Base-by-base conservation (phyloP, 305 asterid genomes). In the Rubia peregrina region DNA sequence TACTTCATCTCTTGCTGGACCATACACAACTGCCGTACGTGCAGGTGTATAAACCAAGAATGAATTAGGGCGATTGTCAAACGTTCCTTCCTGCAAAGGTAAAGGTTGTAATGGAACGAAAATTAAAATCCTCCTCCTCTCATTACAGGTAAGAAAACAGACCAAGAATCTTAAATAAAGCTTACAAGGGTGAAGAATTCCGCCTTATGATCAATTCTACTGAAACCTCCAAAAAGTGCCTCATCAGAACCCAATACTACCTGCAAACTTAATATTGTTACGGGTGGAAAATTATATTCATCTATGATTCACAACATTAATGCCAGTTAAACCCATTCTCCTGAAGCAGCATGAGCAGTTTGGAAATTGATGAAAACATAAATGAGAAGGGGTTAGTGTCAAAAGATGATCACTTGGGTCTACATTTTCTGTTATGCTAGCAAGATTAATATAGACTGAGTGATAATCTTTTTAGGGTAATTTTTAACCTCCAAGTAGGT, bases 1-100 rank as follows among this genome's bases (percentile, higher is more conserved):
- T 19, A 43, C 75, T 72, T 68, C 75, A 69, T 82, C 85, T 67
- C 81, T 77, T 67, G 75, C 80, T 73, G 79, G 81, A 12, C 91
- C 93, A 75, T 89, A 94, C 48, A 91, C 96, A 63, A 86, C 96
- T 61, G 91, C 97, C 4, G 98, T 94, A 75, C 98, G 90, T 63
- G 86, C 84, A 60, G 98, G 98, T 67, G 97, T 88, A 53, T 94
- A 94, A 46, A 91, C 79, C 83, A 81, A 57, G 61, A 94, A 85
- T 8, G 98, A 94, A 43, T 85, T 80, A 59, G 97, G 98, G 61
- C 98, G 82, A 24, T 83, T 84, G 71, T 91, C 95, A n/a, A 79
- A 84, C 87, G 72, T 63, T 56, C 84, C 89, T 51, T 86, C 96
- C 98, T 94, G 95, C 77, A 74, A 24, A 73, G 69, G 80, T 61